These are phyloP conservation scores for Madurella mycetomatis DNA, from an alignment of 2,329 filamentous ascomycete species.

Conservation along the genomic window DNA sequence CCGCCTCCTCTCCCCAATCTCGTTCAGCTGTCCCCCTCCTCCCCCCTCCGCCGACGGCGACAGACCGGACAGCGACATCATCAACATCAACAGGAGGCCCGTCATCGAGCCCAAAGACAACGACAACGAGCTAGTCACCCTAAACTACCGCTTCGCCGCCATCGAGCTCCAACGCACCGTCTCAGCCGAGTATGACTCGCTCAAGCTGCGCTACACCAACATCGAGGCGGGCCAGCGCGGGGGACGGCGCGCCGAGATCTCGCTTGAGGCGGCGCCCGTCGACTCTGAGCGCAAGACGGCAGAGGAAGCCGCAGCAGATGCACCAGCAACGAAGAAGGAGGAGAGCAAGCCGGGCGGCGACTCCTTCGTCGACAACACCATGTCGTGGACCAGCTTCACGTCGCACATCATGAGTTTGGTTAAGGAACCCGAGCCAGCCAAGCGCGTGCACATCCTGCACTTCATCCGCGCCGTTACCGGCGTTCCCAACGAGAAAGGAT, in stretches of 20 bases:
- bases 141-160: constrained; percentile 44
- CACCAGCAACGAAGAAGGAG: too few species aligned
- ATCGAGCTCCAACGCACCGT: constrained; percentile 49
- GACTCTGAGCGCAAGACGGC: not conserved
- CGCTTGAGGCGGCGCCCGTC: constrained; percentile 36
- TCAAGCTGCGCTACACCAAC: constrained; percentile 47
- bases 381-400: not conserved
- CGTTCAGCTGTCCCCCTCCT: not conserved
- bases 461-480: not conserved
- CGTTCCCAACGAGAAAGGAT: constrained; percentile 5
- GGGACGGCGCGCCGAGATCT: constrained; percentile 48
- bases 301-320: too few species aligned
- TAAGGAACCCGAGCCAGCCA: not conserved
- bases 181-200: constrained; percentile 39
- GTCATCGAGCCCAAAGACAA: not conserved
- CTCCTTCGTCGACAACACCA: not conserved
- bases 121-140: not conserved
- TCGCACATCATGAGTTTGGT: not conserved
- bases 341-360: not conserved
- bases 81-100: not conserved
- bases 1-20: not conserved
- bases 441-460: not conserved
- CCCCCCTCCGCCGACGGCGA: not conserved
- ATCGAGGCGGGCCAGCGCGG: constrained; percentile 49
- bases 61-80: not conserved